Evolutionary conservation across 2,329 filamentous ascomycete genomes (phyloP), one percentile per base, ranked within the genome.

Genomic region (Thielaviopsis cerberus): DNA sequence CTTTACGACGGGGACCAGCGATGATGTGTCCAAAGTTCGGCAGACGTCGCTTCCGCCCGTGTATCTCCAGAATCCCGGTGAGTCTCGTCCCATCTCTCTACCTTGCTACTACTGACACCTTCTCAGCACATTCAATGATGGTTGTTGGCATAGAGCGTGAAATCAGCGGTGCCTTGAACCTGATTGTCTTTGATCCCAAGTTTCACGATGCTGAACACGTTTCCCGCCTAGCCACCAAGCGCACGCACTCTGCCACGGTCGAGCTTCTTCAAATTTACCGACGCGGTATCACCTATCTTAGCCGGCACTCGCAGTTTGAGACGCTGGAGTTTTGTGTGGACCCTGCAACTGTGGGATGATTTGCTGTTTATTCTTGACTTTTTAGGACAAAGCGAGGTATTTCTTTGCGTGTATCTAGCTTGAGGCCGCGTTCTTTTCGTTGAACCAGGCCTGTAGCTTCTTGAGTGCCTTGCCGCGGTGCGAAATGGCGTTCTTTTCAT

Each of bases 401-500:
- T n/a, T n/a, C n/a, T n/a, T n/a, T n/a, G n/a, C n/a, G n/a, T n/a
- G n/a, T n/a, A n/a, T 50, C 51, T 61, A 23, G 52, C 41, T 11
- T 52, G 48, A 59, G 20, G 55, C 23, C 1, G 53, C 26, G n/a
- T 37, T 53, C 51, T 71, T 67, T 54, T 71, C 74, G 59, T 78
- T 76, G 64, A 94, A 77, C 88, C 91, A 97, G 37, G 75, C 76
- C 67, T 88, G 86, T 62, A 98, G 76, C 72, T 95, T 94, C 63
- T 82, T 78, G 57, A 98, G 73, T n/a, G 92, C 92, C 66, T 84
- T 87, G 63, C 80, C 84, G 51, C 92, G 85, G 72, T 98, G 92
- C 25, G 90, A 96, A 66, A 98, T 88, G 67, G 82, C 81, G 73
- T 97, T 98, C 81, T 94, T 94, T 68, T 82, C 80, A 10, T 69